Conservation (phyloP, 768 basidiomycete species). For the Kwoniella europaea region DNA sequence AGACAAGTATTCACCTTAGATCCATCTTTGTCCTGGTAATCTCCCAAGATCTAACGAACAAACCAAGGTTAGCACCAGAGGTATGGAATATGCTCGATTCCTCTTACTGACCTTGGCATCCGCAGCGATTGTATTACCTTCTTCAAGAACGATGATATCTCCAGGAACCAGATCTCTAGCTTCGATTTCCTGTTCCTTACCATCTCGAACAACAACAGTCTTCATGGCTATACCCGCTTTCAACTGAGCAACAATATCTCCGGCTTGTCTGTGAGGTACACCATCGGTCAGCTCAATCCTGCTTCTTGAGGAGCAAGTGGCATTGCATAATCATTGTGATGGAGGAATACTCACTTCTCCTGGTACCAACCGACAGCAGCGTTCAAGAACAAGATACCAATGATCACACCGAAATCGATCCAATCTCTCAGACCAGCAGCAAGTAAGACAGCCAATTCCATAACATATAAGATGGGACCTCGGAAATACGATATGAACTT, state of each 20-base stretch:
- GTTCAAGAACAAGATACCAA: constrained; percentile 57
- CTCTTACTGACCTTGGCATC: constrained; percentile 58
- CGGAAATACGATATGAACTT: constrained; percentile 63
- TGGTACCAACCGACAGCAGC: constrained; percentile 64
- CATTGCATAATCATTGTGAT: neutral
- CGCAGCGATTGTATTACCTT: constrained; percentile 62
- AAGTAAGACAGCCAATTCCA: constrained; percentile 63
- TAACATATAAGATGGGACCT: constrained; percentile 62
- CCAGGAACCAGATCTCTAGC: constrained; percentile 63
- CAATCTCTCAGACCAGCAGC: constrained; percentile 63
- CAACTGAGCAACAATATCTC: constrained; percentile 63
- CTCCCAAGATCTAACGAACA: constrained; percentile 58
- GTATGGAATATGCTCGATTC: no score
- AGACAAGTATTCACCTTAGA: constrained; percentile 27
- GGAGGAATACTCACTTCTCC: constrained; percentile 57
- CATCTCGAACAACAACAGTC: constrained; percentile 60
- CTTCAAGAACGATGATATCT: constrained; percentile 62
- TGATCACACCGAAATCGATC: constrained; percentile 64
- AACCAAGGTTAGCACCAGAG: neutral
- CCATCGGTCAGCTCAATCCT: neutral
- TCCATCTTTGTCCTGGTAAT: constrained; percentile 60
- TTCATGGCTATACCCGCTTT: constrained; percentile 63
- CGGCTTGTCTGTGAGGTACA: constrained; percentile 58
- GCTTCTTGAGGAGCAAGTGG: neutral
- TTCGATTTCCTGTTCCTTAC: constrained; percentile 61